phyloP scores from a whole-genome alignment of 2,329 filamentous ascomycete genomes.

The Xylariaceae sp. region DNA sequence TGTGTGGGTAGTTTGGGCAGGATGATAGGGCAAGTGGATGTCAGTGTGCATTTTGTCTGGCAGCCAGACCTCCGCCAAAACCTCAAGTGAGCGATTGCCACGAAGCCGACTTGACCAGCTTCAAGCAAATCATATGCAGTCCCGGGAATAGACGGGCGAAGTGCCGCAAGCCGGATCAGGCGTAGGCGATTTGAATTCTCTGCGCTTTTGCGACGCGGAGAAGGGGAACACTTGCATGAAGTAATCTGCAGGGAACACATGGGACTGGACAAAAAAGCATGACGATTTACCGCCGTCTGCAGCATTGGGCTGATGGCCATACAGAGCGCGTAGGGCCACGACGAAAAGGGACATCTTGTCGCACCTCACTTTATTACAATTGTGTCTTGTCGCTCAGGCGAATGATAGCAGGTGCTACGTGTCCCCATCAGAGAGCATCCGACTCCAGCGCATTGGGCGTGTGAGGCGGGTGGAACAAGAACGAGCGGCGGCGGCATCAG shows the following conservation, averaged over 20 bases:
- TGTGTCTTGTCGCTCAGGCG: conserved; percentile 13
- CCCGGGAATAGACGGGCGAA: conserved; percentile 22
- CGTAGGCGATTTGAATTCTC: conserved; percentile 12
- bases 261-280: conserved; percentile 14
- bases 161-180: conserved; percentile 23
- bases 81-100: conserved; percentile 29
- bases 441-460: not conserved
- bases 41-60: conserved; percentile 1
- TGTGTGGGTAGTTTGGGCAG: conserved; percentile 14
- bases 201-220: too few species aligned
- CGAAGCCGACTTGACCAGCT: conserved; percentile 24
- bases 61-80: conserved; percentile 11
- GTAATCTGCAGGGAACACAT: conserved; percentile 14
- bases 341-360: conserved; percentile 3
- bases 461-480: not conserved
- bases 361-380: conserved; percentile 6
- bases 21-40: not conserved
- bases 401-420: conserved; percentile 11
- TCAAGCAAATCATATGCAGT: conserved; percentile 21
- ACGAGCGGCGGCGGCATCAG: not conserved
- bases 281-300: conserved; percentile 8
- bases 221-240: conserved; percentile 8
- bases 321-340: not conserved
- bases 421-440: conserved; percentile 8
- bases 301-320: too few species aligned